Evolutionary conservation across 2,329 filamentous ascomycete species (phyloP), one percentile per base, ranked within the genome.

Genomic region (Alternaria longipes): DNA sequence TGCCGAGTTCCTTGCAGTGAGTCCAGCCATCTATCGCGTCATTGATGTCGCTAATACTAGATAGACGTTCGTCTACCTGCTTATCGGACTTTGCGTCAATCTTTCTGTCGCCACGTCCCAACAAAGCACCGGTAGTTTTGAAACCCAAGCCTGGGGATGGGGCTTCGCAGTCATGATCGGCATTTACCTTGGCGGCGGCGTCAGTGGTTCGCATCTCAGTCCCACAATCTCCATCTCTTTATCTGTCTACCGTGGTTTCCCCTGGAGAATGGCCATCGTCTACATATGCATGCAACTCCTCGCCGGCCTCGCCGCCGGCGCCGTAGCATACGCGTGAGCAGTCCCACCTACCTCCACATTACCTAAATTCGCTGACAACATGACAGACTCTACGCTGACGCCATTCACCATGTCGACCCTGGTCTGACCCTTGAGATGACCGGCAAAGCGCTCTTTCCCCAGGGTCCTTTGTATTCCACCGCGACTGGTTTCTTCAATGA

Each of bases 401-500:
- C 87, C 26, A 90, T 92, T 65, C 83, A 89, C 60, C 70, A 79
- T 14, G 69, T 89, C 89, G 78, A 90, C 86, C 54, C 84, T 14
- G 54, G 57, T 5, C 63, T 73, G 9, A 74, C 74, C 1, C 69
- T 71, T 8, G 65, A 69, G 28, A 61, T 71, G 18, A 72, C 74
- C 78, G 41, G 84, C 81, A 8, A 74, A 79, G 26, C 92, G 56
- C 91, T 92, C 71, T 90, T 71, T 88, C 90, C 0, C 82, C 86
- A 60, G 65, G 70, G 70, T 4, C 69, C 80, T 0, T 87, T 90
- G 74, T 83, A 92, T 82, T 88, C 86, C 1, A 85, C 84, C 44
- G 85, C 86, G 0, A 85, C 85, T n/a, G 87, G 89, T 75, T 90
- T 91, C 77, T 90, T 91, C 72, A 89, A 87, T 44, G 90, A 92